These are phyloP conservation scores for Patellifolia procumbens DNA, from an alignment of 179 eudicot genomes.

Conservation along the genomic window DNA sequence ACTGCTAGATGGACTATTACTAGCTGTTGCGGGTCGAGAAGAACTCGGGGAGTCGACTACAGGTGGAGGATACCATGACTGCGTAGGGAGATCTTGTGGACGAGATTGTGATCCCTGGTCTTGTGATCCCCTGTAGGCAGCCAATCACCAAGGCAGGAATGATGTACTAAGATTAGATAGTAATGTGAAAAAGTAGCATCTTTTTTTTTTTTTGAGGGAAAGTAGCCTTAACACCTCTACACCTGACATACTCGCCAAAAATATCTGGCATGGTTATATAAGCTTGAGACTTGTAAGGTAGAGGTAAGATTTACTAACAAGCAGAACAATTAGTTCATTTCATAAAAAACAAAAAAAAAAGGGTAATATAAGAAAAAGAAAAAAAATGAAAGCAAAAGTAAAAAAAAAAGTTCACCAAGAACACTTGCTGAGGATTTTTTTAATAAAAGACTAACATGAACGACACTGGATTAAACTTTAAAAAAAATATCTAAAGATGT, in stretches of 20 bases:
- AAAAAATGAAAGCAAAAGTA: background rate
- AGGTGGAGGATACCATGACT: conserved; percentile 84
- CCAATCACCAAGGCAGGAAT: conserved; percentile 16
- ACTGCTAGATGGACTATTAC: conserved; percentile 46
- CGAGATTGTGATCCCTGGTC: conserved; percentile 74
- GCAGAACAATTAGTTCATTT: background rate
- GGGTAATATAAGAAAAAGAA: background rate
- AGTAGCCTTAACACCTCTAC: background rate
- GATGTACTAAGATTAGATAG: background rate
- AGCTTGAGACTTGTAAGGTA: background rate
- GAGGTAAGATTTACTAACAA: background rate
- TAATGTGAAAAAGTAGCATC: background rate
- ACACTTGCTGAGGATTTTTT: background rate
- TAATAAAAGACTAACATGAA: background rate
- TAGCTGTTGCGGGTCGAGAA: conserved; percentile 69
- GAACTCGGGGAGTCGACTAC: conserved; percentile 54
- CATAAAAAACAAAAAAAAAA: too few species aligned
- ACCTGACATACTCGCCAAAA: too few species aligned
- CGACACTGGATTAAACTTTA: background rate
- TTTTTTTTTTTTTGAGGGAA: background rate
- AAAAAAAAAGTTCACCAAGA: background rate
- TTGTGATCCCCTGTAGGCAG: conserved; percentile 73
- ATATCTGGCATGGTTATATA: background rate
- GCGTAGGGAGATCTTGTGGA: conserved; percentile 57
- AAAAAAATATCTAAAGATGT: too few species aligned